These are phyloP conservation scores for Colletotrichum godetiae DNA, from an alignment of 2,329 filamentous ascomycete genomes.

Conservation along the genomic window DNA sequence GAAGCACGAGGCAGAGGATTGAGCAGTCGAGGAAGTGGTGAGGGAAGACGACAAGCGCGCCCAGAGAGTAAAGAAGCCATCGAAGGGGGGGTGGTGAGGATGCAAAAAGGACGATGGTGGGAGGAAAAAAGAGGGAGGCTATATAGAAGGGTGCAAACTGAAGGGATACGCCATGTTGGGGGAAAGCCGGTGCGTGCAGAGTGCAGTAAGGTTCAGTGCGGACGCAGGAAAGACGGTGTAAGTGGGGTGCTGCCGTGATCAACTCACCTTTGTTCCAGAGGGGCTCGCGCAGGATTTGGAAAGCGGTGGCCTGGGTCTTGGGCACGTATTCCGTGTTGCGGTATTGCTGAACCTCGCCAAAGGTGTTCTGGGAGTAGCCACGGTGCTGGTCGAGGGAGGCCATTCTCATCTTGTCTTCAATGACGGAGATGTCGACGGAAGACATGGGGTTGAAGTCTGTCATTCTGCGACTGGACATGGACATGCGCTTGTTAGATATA, in stretches of 20 bases:
- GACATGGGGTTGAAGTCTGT: slow-evolving; percentile 67
- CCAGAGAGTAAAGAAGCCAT: slow-evolving; percentile 33
- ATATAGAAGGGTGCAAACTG: slow-evolving; percentile 27
- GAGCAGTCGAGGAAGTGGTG: slow-evolving; percentile 9
- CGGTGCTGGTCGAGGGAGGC: slow-evolving; percentile 69
- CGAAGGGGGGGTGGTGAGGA: slow-evolving; percentile 5
- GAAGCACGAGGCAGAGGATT: slow-evolving; percentile 1
- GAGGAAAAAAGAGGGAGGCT: slow-evolving; percentile 22
- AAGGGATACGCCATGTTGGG: slow-evolving; percentile 34
- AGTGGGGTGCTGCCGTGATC: slow-evolving; percentile 23
- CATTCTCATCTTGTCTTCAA: slow-evolving; percentile 71
- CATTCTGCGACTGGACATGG: slow-evolving; percentile 61
- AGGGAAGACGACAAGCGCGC: slow-evolving; percentile 33
- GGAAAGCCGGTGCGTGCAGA: slow-evolving; percentile 29
- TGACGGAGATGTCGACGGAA: slow-evolving; percentile 65
- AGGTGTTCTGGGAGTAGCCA: slow-evolving; percentile 69
- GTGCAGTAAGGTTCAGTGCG: slow-evolving; percentile 24
- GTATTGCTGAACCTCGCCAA: slow-evolving; percentile 66
- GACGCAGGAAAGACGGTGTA: slow-evolving; percentile 14
- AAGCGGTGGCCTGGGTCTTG: slow-evolving; percentile 64
- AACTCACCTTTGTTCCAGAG: slow-evolving; percentile 74
- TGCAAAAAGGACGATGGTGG: slow-evolving; percentile 9
- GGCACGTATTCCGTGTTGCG: slow-evolving; percentile 64
- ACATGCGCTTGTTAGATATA: slow-evolving; percentile 63
- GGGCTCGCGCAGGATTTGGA: slow-evolving; percentile 71